Base-by-base conservation (phyloP, 805 yeast species). In the Teunomyces kruisii region DNA sequence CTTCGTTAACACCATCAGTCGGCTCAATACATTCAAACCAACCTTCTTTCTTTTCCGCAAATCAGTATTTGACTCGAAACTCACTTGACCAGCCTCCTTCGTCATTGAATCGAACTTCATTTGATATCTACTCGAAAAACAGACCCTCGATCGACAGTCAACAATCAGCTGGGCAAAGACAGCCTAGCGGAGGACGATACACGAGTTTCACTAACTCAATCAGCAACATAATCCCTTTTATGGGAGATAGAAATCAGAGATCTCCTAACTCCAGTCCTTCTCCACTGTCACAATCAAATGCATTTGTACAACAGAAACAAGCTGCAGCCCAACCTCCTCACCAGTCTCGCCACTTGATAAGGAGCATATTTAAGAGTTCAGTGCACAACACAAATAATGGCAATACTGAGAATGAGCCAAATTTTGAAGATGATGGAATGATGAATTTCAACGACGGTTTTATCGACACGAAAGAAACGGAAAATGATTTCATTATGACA, bases 11-110 rank as follows among this genome's bases (percentile, higher is more conserved):
- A 0, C 75, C 73, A 0, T 70, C 75, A 9, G 58, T 68, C 2
- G 59, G 64, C 24, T 69, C 75, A 2, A 50, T 70, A 12, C 75
- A 71, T 46, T 70, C 73, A 32, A 59, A 68, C 2, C 77, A 71
- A 44, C 74, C 70, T 5, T 69, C 74, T 3, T 72, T 69, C 46
- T 68, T 71, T 48, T 67, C 72, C 1, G 76, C 77, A 4, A 70
- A 70, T 30, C 77, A 71, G 48, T 68, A 60, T 54, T 53, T 71
- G 32, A 53, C 64, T 3, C 56, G 75, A 24, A 64, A 61, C 41
- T 70, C 74, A 32, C 41, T 72, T 14, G 77, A 72, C 17, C 70
- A 65, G 43, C 55, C 65, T 3, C 64, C 66, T 9, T 51, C 63
- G 9, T 46, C 57, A 4, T 52, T 55, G 44, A 53, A 56, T 22